Conservation (phyloP, 2,329 filamentous ascomycete species). For the Fusarium sarcochroum region DNA sequence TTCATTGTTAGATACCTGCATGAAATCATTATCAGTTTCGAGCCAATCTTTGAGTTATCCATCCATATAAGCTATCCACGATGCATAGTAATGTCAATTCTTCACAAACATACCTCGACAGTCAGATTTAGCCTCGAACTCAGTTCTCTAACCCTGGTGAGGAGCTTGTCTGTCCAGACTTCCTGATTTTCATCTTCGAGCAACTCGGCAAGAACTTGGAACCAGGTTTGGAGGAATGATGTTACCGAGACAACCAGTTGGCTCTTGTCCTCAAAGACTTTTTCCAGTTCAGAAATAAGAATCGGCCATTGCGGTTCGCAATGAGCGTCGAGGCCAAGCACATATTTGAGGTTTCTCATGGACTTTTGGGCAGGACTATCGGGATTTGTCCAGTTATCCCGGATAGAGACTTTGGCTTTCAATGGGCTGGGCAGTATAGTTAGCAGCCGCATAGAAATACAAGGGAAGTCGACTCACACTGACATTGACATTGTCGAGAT, state of each 20-base stretch:
- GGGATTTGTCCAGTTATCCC: slow-evolving; percentile 59
- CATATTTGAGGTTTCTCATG: slow-evolving; percentile 49
- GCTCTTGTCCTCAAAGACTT: slow-evolving; percentile 57
- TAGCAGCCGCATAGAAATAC: background rate
- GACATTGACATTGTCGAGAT: slow-evolving; percentile 12
- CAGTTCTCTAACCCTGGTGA: slow-evolving; percentile 53
- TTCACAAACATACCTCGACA: slow-evolving; percentile 53
- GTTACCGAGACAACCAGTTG: slow-evolving; percentile 53
- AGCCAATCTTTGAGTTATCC: no score
- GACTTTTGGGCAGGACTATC: slow-evolving; percentile 53
- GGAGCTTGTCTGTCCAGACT: slow-evolving; percentile 59
- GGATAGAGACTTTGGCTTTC: slow-evolving; percentile 59
- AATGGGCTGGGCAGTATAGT: slow-evolving; percentile 54
- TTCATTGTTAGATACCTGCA: slow-evolving; percentile 44
- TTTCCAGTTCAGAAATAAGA: slow-evolving; percentile 56
- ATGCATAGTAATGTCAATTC: no score
- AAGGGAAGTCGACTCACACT: slow-evolving; percentile 10
- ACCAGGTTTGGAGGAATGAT: slow-evolving; percentile 59
- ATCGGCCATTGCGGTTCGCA: slow-evolving; percentile 61
- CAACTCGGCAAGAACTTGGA: slow-evolving; percentile 56
- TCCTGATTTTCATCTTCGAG: slow-evolving; percentile 58
- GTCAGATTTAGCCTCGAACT: slow-evolving; percentile 51
- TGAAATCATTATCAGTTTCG: background rate
- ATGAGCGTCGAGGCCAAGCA: slow-evolving; percentile 57
- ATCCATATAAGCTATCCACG: background rate